Evolutionary conservation across 2,329 filamentous ascomycete species (phyloP).

Genomic region (Plenodomus biglobosus): DNA sequence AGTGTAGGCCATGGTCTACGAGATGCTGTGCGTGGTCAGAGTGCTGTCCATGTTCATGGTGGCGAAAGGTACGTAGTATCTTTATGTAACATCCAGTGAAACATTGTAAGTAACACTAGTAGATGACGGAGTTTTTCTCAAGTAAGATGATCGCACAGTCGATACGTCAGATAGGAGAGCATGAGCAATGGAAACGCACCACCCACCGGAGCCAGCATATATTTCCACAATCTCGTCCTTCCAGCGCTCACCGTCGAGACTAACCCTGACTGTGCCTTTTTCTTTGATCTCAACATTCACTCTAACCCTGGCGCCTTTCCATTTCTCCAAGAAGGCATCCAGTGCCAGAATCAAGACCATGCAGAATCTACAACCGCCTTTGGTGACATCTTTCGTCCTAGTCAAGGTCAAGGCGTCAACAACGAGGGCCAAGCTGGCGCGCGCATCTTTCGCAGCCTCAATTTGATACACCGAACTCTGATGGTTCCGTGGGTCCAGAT

Average conservation of each 20-base stretch:
- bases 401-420: conserved; percentile 29
- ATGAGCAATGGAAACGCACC: background rate
- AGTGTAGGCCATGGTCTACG: conserved; percentile 36
- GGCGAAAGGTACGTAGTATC: background rate
- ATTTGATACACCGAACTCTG: conserved; percentile 21
- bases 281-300: conserved; percentile 30
- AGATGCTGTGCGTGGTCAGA: conserved; percentile 23
- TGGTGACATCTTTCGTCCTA: conserved; percentile 14
- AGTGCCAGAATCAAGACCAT: conserved; percentile 28
- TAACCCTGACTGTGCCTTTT: conserved; percentile 30
- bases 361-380: conserved; percentile 35
- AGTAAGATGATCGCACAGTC: too few species aligned
- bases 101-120: too few species aligned
- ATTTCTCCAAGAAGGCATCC: conserved; percentile 32
- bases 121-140: too few species aligned
- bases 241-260: conserved; percentile 27
- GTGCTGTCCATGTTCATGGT: background rate
- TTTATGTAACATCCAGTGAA: background rate
- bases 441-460: conserved; percentile 20
- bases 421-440: conserved; percentile 25
- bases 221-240: conserved; percentile 29
- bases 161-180: background rate
- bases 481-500: conserved; percentile 34
- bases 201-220: conserved; percentile 29
- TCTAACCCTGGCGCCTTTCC: conserved; percentile 25